Base-by-base conservation (phyloP, 1,139 yeast species). In the Nakaseomyces bracarensis region DNA sequence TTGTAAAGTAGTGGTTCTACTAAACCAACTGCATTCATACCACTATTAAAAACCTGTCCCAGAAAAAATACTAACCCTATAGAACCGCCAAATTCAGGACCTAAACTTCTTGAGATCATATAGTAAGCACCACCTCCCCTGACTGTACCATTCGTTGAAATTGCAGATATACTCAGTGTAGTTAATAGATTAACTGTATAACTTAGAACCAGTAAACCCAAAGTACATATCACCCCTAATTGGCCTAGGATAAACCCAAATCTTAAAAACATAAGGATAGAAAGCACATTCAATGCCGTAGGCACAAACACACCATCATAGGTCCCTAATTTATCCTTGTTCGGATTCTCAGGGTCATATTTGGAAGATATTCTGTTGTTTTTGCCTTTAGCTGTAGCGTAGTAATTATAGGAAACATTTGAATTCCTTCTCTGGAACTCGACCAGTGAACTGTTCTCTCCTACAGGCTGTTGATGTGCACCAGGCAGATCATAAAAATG, bases 121-220 rank as follows among this genome's bases (percentile, higher is more conserved):
- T 80, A 82, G 57, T 82, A 82, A 0, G 91, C 89, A 23, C 93
- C 93, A 13, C 93, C 93, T 20, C 91, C 91, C 54, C 80, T 72
- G 10, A 82, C 91, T 0, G 85, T 81, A 21, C 93, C 93, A 57
- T 82, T 82, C 3, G 93, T 82, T 2, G 87, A 81, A 44, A 82
- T 82, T 3, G 91, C 91, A 48, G 85, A 77, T 45, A 82, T 74
- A 30, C 87, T 79, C 52, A 82, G 59, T 0, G 86, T 82, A 0
- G 93, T 82, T 44, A 82, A 66, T 9, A 79, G 65, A 55, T 82
- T 76, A 42, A 82, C 81, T 15, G 74, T 56, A 54, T 81, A 82
- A 34, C 87, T 79, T 60, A 82, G 58, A 1, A 77, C 41, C 26
- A 82, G 61, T 18, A 82, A 61, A 1, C 74, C 65, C 16, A 82